Evolutionary conservation across 129 eudicot species (phyloP).

Genomic region (Lactuca saligna): DNA sequence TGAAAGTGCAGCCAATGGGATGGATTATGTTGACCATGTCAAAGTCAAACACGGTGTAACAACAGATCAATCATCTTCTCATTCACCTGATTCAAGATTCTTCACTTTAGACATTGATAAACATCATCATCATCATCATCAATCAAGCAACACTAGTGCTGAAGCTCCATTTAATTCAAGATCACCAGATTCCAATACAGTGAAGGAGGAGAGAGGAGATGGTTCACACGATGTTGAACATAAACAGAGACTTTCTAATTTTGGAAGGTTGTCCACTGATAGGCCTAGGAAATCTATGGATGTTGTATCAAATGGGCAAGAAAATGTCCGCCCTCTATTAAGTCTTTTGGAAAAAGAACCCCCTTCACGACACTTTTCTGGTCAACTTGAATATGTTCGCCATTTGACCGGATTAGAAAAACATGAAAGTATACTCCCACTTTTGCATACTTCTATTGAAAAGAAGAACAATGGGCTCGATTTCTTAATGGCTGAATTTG

Average conservation of each 20-base stretch:
- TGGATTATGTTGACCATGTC: slow-evolving; percentile 49
- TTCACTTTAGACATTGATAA: slow-evolving; percentile 46
- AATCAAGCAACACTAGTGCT: slow-evolving; percentile 42
- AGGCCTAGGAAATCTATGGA: slow-evolving; percentile 62
- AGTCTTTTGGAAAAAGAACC: slow-evolving; percentile 98
- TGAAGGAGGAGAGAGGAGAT: slow-evolving; percentile 50
- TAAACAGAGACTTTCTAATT: slow-evolving; percentile 50
- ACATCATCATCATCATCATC: slow-evolving; percentile 30
- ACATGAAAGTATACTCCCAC: slow-evolving; percentile 86
- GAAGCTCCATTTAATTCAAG: slow-evolving; percentile 53
- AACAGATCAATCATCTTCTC: slow-evolving; percentile 57
- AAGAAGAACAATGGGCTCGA: slow-evolving; percentile 82
- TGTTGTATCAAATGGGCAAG: slow-evolving; percentile 70
- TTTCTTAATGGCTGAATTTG: slow-evolving; percentile 91
- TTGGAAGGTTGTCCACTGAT: slow-evolving; percentile 62
- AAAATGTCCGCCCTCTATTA: slow-evolving; percentile 87
- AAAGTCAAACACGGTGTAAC: slow-evolving; percentile 52
- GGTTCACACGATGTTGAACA: slow-evolving; percentile 56
- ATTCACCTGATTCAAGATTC: slow-evolving; percentile 58
- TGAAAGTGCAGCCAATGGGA: slow-evolving; percentile 50
- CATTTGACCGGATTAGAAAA: slow-evolving; percentile 89
- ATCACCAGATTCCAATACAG: slow-evolving; percentile 48
- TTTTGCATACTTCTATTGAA: slow-evolving; percentile 75
- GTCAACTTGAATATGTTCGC: slow-evolving; percentile 85
- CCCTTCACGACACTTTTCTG: slow-evolving; percentile 86